Conservation (phyloP, 345 rosid genomes). For the Gossypioides kirkii region DNA sequence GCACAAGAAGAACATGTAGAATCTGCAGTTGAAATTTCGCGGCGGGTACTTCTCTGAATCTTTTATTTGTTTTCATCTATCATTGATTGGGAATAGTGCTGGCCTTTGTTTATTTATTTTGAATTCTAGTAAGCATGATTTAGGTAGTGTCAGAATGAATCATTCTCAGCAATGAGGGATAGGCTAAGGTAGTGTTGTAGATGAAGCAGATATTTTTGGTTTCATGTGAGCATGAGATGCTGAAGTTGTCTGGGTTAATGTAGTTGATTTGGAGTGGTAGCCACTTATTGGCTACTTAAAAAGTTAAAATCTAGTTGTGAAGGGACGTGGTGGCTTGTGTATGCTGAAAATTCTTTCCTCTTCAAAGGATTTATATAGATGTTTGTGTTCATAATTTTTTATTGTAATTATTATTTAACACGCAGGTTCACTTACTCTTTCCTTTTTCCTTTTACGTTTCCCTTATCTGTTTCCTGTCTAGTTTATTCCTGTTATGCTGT, state of each 20-base stretch:
- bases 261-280: not conserved
- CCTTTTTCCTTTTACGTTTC: not conserved
- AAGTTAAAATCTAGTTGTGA: too few relatives aligned
- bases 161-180: not conserved
- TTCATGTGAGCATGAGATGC: not conserved
- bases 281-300: not conserved
- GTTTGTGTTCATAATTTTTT: not conserved
- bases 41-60: slow-evolving; percentile 44
- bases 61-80: not conserved
- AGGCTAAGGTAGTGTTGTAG: not conserved
- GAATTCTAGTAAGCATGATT: not conserved
- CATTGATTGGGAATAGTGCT: not conserved
- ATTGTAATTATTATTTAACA: not conserved
- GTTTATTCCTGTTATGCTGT: not conserved
- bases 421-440: not conserved
- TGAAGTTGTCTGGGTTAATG: not conserved
- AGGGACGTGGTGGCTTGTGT: not conserved
- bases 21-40: slow-evolving; percentile 57
- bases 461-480: not conserved
- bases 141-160: not conserved
- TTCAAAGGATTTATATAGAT: not conserved
- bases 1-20: slow-evolving; percentile 50
- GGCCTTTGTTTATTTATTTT: not conserved
- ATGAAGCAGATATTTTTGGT: not conserved
- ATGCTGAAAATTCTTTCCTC: not conserved